Evolutionary conservation across 2,329 filamentous ascomycete genomes (phyloP).

Genomic region (Colletotrichum caudatum): DNA sequence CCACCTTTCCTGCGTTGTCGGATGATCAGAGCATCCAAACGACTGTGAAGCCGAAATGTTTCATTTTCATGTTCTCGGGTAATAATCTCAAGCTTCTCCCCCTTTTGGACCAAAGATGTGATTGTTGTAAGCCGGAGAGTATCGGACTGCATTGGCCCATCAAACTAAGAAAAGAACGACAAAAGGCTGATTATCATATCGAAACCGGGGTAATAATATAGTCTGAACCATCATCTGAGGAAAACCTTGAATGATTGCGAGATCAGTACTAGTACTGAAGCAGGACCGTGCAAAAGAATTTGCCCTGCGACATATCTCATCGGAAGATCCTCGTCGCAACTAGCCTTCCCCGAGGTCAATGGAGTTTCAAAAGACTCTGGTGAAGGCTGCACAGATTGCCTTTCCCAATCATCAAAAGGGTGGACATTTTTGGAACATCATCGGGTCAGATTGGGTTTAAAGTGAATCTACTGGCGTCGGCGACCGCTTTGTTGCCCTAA

Average conservation of each 20-base stretch:
- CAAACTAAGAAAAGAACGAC: not conserved
- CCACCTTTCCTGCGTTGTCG: not conserved
- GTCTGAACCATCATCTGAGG: not conserved
- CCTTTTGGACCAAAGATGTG: not conserved
- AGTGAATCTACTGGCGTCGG: not conserved
- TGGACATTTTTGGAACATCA: too few relatives aligned
- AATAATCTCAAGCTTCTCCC: not conserved
- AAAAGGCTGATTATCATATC: too few relatives aligned
- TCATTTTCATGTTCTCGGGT: slow-evolving; percentile 1
- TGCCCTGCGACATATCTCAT: not conserved
- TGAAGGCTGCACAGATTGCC: not conserved
- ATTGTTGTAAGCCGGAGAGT: too few relatives aligned
- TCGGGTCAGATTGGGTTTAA: too few relatives aligned
- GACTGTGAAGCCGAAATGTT: not conserved
- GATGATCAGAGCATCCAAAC: not conserved
- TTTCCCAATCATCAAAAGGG: not conserved
- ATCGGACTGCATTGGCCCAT: not conserved
- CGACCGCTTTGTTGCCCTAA: not conserved
- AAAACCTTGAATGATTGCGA: not conserved
- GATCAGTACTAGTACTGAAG: not conserved
- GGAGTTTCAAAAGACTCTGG: not conserved
- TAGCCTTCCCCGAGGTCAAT: not conserved
- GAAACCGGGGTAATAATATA: not conserved
- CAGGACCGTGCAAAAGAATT: slow-evolving; percentile 13
- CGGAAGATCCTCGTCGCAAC: not conserved